These are phyloP conservation scores for Gossypium mustelinum DNA, from an alignment of 345 rosid genomes.

Conservation along the genomic window DNA sequence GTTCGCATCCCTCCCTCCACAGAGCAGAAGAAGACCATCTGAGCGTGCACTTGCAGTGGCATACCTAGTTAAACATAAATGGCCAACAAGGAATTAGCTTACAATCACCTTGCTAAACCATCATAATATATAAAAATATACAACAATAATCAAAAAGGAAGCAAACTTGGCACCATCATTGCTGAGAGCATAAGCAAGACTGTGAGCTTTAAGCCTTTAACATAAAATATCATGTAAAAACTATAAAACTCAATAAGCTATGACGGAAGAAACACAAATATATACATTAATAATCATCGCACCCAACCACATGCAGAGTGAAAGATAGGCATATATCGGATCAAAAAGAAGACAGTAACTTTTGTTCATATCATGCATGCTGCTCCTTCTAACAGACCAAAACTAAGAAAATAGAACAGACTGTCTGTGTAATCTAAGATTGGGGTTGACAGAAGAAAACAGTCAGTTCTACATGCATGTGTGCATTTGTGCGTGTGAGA, in stretches of 20 bases:
- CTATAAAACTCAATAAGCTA: neutral
- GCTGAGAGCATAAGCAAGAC: neutral
- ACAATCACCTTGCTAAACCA: neutral
- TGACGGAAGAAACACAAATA: neutral
- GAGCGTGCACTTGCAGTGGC: constrained; percentile 99
- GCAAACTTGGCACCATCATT: neutral
- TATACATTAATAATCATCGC: neutral
- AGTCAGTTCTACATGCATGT: neutral
- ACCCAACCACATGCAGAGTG: neutral
- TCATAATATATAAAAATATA: neutral
- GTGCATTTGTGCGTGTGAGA: neutral
- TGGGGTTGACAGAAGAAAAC: neutral
- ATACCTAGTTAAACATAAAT: constrained; percentile 54
- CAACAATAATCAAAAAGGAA: neutral
- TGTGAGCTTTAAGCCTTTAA: constrained; percentile 1
- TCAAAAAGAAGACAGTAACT: neutral
- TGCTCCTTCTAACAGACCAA: neutral
- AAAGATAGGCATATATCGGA: neutral
- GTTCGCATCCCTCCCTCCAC: constrained; percentile 97
- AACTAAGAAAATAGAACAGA: neutral
- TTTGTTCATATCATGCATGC: neutral
- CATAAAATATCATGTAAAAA: neutral
- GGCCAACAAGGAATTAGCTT: constrained; percentile 14
- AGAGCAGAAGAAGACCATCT: constrained; percentile 97
- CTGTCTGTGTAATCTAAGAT: neutral